A percentile compares a stretch with the other conserved stretches of the same genome.
Evolutionary conservation across 768 basidiomycete species (phyloP).

Genomic region (Boletus sp.): DNA sequence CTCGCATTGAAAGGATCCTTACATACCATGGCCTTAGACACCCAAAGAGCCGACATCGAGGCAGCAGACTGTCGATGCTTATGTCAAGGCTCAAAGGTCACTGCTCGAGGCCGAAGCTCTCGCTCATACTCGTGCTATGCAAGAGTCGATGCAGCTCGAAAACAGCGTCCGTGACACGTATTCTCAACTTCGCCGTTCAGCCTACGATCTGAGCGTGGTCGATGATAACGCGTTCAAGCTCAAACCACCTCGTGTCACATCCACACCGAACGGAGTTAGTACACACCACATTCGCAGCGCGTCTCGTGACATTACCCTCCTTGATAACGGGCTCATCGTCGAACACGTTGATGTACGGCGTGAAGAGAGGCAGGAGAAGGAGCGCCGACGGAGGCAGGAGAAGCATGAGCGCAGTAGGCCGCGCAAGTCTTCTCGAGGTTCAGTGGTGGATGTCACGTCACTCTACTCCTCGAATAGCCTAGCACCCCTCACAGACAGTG

Average conservation of each 20-base stretch:
- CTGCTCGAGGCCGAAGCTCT: conserved; percentile 80
- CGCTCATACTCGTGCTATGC: conserved; percentile 73
- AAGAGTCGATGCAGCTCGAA: conserved; percentile 74
- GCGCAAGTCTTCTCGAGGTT: conserved; percentile 71
- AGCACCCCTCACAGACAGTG: conserved; percentile 53
- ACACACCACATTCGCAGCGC: conserved; percentile 45
- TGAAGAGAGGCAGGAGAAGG: conserved; percentile 73
- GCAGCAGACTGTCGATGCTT: conserved; percentile 75
- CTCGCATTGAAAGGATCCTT: not conserved
- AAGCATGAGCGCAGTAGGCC: conserved; percentile 52
- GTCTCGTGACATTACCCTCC: conserved; percentile 71
- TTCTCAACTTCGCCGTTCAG: conserved; percentile 73
- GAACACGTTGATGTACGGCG: conserved; percentile 81
- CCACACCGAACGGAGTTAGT: conserved; percentile 31
- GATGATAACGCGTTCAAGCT: conserved; percentile 68
- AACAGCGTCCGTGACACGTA: conserved; percentile 77
- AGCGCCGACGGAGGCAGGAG: conserved; percentile 67
- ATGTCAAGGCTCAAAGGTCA: conserved; percentile 77
- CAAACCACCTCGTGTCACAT: conserved; percentile 50
- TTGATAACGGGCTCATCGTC: conserved; percentile 87
- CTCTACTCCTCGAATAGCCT: conserved; percentile 66
- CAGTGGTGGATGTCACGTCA: conserved; percentile 67
- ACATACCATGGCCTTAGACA: conserved; percentile 51
- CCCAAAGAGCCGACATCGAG: conserved; percentile 85
- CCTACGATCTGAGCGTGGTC: conserved; percentile 56